Evolutionary conservation across 2,329 filamentous ascomycete species (phyloP), one percentile per base, ranked within the genome.

Genomic region (Aspergillus fumigatus): DNA sequence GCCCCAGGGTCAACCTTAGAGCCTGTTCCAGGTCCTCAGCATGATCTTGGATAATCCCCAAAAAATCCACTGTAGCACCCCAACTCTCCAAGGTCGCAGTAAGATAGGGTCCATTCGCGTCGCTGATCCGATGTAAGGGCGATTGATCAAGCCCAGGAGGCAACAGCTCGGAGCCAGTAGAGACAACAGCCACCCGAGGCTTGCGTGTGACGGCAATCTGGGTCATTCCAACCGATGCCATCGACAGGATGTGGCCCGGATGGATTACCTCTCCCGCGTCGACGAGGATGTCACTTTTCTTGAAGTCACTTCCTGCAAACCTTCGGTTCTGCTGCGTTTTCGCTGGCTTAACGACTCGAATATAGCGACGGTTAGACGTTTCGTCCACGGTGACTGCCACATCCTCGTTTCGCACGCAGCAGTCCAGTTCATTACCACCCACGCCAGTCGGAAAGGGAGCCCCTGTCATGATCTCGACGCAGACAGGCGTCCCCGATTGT

Each of bases 391-490:
- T 38, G 1, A 53, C 43, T 8, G 32, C 3, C 14, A 38, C 32
- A 38, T 68, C 63, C 53, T 68, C 66, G 9, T 62, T 23, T 9
- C 54, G 55, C 17, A 68, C 61, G 41, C 64, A 64, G 25, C 60
- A 63, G 53, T 67, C 58, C 25, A 64, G 56, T 23, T 41, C 26
- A 11, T 51, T 21, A 1, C 45, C 23, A 5, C 23, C 21, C 9
- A 29, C 8, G 2, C 48, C 48, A 56, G 60, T 14, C 55, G 69
- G 67, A 50, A 71, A 71, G 6, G 56, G 58, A 2, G 65, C 68
- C 11, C 69, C 69, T 3, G 67, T 70, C 67, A 70, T 70, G 35
- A 71, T 68, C 54, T 70, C 65, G 25, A 68, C 60, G 45, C 68
- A 71, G 11, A 59, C 54, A 27, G 54, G 55, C 2, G 51, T 19